Evolutionary conservation across 495 filamentous ascomycete genomes (phyloP), one percentile per base, ranked within the genome.

Genomic region (Staphylotrichum tortipilum): DNA sequence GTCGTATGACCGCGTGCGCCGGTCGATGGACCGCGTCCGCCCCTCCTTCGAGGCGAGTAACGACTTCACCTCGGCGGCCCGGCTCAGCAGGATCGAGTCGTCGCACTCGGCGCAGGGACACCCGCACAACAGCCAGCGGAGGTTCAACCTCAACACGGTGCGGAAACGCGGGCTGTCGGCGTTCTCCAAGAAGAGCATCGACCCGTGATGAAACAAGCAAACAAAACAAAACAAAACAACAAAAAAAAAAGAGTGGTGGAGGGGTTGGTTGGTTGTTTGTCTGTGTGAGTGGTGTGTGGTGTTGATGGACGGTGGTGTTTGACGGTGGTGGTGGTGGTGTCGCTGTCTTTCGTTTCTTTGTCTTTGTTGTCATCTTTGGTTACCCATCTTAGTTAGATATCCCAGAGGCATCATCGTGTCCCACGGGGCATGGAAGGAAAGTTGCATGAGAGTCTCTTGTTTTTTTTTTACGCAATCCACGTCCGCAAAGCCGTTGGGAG

Each of bases 21-120:
- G 73, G 26, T 85, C 80, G 0, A 83, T 89, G 76, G 87, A 92
- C 62, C 75, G 82, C 9, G 74, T 85, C 22, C 74, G 87, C 54
- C 80, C 81, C 23, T 89, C 84, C 63, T 92, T 86, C 58, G 91
- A 95, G 68, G 77, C 77, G 8, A 89, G 82, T 59, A 87, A 83
- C 56, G 92, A 97, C 54, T 95, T 95, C 59, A 92, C 89, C 8
- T 88, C 85, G 10, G 89, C 89, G 22, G 86, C 87, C 28, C 76
- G 89, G 66, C 73, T 95, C 47, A 82, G 83, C 44, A 75, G 89
- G 50, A 76, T 95, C 59, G 92, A 98, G 71, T 88, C 84, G 10
- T 79, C 77, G 40, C 77, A 82, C 44, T 79, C 76, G 21, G 55
- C 57, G 7, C 64, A 59, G 29, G 44, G 24, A 23, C 40, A 39